These are phyloP conservation scores for Petrea volubilis DNA, from an alignment of 257 asterid species.

Conservation along the genomic window DNA sequence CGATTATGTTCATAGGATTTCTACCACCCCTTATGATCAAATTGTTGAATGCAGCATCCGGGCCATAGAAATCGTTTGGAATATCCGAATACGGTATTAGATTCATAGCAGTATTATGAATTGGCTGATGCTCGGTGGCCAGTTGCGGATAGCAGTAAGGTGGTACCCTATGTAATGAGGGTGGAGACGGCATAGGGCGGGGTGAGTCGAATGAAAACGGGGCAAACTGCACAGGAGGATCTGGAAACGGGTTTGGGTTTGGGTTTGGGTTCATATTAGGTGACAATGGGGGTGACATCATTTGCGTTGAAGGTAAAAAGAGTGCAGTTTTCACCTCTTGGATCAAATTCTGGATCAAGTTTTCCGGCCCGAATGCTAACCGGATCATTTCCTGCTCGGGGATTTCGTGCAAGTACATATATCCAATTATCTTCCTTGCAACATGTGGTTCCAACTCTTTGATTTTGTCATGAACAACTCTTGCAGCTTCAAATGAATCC, in stretches of 20 bases:
- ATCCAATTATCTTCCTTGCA: slow-evolving; percentile 50
- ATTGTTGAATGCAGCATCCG: slow-evolving; percentile 33
- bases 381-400: slow-evolving; percentile 61
- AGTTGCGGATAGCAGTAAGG: slow-evolving; percentile 30
- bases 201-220: slow-evolving; percentile 34
- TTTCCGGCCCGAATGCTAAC: slow-evolving; percentile 59
- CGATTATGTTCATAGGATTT: slow-evolving; percentile 26
- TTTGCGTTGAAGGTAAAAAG: slow-evolving; percentile 21
- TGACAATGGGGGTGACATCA: slow-evolving; percentile 42
- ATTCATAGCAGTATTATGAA: slow-evolving; percentile 14
- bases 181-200: slow-evolving; percentile 26
- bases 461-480: slow-evolving; percentile 45
- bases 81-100: slow-evolving; percentile 30
- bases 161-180: slow-evolving; percentile 17
- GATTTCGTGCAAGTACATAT: slow-evolving; percentile 39
- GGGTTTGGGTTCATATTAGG: slow-evolving; percentile 26
- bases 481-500: slow-evolving; percentile 52
- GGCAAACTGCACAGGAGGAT: slow-evolving; percentile 27
- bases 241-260: slow-evolving; percentile 30
- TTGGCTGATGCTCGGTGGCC: neutral
- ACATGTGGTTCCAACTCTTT: slow-evolving; percentile 42
- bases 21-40: slow-evolving; percentile 30
- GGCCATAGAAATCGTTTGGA: slow-evolving; percentile 31
- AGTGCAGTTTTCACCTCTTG: slow-evolving; percentile 37
- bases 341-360: slow-evolving; percentile 41